Percentiles rank a stretch among this genome's conserved stretches.
Evolutionary conservation across 805 yeast species (phyloP).

Genomic region (Yueomyces sinensis): DNA sequence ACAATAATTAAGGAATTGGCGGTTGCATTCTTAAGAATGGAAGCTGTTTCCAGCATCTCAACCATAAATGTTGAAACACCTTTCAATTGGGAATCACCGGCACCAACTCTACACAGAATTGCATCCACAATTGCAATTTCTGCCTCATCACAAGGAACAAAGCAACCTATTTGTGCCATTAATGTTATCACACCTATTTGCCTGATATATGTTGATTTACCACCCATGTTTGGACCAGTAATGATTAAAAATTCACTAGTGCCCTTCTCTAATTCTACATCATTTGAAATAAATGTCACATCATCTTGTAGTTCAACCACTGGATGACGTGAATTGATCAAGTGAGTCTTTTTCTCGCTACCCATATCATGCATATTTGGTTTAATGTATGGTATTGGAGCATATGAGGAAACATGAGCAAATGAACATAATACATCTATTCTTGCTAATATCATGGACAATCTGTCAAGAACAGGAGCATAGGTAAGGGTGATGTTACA

Average conservation of each 20-base stretch:
- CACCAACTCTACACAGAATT: slow-evolving; percentile 93
- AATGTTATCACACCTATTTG: slow-evolving; percentile 80
- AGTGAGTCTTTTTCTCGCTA: slow-evolving; percentile 35
- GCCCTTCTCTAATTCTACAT: slow-evolving; percentile 49
- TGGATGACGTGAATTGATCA: slow-evolving; percentile 84
- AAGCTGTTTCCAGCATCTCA: slow-evolving; percentile 94
- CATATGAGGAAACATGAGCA: slow-evolving; percentile 72
- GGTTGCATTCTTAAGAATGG: slow-evolving; percentile 79
- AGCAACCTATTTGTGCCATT: slow-evolving; percentile 83
- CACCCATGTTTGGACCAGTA: slow-evolving; percentile 98
- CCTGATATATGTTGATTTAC: slow-evolving; percentile 85
- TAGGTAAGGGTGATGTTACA: slow-evolving; percentile 72
- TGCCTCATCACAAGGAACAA: slow-evolving; percentile 69
- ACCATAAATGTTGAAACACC: slow-evolving; percentile 97
- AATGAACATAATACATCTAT: slow-evolving; percentile 77
- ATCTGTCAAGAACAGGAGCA: slow-evolving; percentile 57
- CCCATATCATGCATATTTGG: slow-evolving; percentile 52
- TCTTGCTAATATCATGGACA: slow-evolving; percentile 52
- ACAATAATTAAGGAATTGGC: slow-evolving; percentile 76
- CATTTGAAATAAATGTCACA: slow-evolving; percentile 81
- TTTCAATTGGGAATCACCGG: slow-evolving; percentile 93
- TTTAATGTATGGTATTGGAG: slow-evolving; percentile 68
- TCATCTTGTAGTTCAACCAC: slow-evolving; percentile 89
- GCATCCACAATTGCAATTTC: slow-evolving; percentile 82
- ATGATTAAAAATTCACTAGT: slow-evolving; percentile 63